Base-by-base conservation (phyloP, 73 alveolate species). In the Symbiodinium natans region DNA sequence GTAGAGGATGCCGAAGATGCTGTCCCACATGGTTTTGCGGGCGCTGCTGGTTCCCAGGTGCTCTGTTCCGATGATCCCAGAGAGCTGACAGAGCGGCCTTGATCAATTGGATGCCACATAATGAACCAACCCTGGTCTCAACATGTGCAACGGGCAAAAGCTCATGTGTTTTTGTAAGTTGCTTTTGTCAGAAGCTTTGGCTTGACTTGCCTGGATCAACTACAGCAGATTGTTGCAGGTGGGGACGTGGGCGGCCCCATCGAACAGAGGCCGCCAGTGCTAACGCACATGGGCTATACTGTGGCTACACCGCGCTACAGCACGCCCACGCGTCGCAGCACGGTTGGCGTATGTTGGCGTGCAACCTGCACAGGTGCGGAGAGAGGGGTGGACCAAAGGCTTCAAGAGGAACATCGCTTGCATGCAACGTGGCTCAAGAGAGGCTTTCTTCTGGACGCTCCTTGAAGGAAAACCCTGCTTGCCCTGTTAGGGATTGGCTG, bases 351-450 rank as follows among this genome's bases (percentile, higher is more conserved):
- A 73, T 77, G 41, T 3, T 4, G 87, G n/a, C 23, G 25, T 29
- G 46, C 52, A 46, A 5, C 21, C 40, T 23, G 29, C 25, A 19
- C 77, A 90, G 97, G 97, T 90, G 40, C 77, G 80, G 77, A 71
- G 39, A 29, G 97, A 90, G 17, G 97, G 97, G 3, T 90, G 97
- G 97, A 90, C 89, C 46, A 90, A 90, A 25, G 97, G 97, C 87
- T 90, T 90, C 89, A 68, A 68, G 97, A 84, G 97, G 80, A 90
- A 90, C 97, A 23, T 90, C 52, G 97, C 97, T 5, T 90, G 97
- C 48, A 7, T 31, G 52, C 71, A 9, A 46, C 59, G 6, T 46
- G 59, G 59, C 59, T 46, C 21, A 6, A 46, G 13, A 46, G 59
- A 46, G 59, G 59, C 13, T 46, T 46, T 9, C 59, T 46, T 6